Base-by-base conservation (phyloP, 1,284 basidiomycete species). In the Stygiomarasmius scandens region DNA sequence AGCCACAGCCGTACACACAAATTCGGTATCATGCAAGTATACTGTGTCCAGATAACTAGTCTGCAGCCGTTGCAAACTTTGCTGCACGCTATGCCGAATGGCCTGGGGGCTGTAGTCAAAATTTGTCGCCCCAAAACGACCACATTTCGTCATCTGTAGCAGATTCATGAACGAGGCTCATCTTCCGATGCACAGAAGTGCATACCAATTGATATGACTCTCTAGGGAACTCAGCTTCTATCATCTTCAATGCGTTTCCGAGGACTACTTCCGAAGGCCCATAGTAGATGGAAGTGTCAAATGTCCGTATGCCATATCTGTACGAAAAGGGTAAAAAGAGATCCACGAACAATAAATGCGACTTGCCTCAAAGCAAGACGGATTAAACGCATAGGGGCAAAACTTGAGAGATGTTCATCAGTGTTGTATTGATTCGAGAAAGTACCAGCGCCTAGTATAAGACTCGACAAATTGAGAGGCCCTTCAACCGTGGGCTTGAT, bases 1-100 rank as follows among this genome's bases (percentile, higher is more conserved):
- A 23, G 77, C 70, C 48, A 87, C 77, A 49, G 76, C 70, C 1
- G 86, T 81, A 23, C 84, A 83, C 11, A 97, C 85, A 67, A 91
- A 98, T 76, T 99, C 96, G 58, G 92, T 83, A 70, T 98, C 96
- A 70, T 99, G 96, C 36, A 98, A 77, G 66, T 95, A 96, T 1
- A 96, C 92, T 1, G 83, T 81, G 66, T 96, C 95, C 22, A 97
- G 80, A 67, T 96, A 95, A 51, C 79, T 74, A 8, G 94, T 96
- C 51, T 89, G 82, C 56, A 98, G 70, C 22, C 95, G 82, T 57
- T 77, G 75, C 38, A 96, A 76, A 67, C 89, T 93, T 58, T 86
- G 84, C 59, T 82, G 75, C 5, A 98, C 82, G 63, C 87, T 90
- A 20, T 78, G 73, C 10, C 88, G 83, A 54, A 98, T 85, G 27